A percentile compares a stretch with the other conserved stretches of the same genome.
These are phyloP conservation scores for Pseudocohnilembus persalinus DNA, from an alignment of 169 alveolate genomes.

Conservation along the genomic window DNA sequence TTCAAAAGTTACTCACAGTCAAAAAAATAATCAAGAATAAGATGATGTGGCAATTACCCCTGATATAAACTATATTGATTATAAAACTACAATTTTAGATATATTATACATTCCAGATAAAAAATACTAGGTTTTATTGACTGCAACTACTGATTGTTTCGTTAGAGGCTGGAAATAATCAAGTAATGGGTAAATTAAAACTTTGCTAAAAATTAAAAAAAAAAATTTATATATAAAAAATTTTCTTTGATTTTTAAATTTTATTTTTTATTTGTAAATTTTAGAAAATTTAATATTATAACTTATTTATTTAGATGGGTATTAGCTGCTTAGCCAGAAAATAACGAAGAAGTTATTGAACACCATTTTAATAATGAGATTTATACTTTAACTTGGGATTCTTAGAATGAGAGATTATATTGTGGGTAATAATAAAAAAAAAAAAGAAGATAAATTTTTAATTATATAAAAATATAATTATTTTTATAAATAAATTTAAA, in stretches of 20 bases:
- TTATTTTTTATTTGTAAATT: too few species aligned
- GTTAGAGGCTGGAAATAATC: slow-evolving; percentile 45
- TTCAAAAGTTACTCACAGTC: slow-evolving; percentile 17
- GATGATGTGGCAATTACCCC: slow-evolving; percentile 32
- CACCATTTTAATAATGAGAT: slow-evolving; percentile 62
- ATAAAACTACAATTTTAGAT: slow-evolving; percentile 33
- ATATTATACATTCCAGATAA: slow-evolving; percentile 50
- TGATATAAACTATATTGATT: slow-evolving; percentile 25
- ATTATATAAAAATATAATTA: too few species aligned
- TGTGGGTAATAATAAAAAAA: slow-evolving; percentile 55
- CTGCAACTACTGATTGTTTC: slow-evolving; percentile 62
- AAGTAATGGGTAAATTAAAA: neutral
- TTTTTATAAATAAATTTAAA: too few species aligned
- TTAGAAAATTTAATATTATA: neutral
- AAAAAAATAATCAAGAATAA: slow-evolving; percentile 29
- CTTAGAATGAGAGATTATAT: slow-evolving; percentile 60
- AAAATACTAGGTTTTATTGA: slow-evolving; percentile 49
- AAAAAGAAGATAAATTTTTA: too few species aligned
- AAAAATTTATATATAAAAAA: too few species aligned
- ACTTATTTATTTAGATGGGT: slow-evolving; percentile 26
- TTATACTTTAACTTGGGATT: slow-evolving; percentile 75
- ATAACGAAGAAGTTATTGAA: slow-evolving; percentile 56
- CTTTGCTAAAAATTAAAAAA: too few species aligned
- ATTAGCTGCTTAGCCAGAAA: slow-evolving; percentile 46
- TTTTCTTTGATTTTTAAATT: too few species aligned